Base-by-base conservation (phyloP, 495 filamentous ascomycete species). In the Aspergillus saccharolyticus region DNA sequence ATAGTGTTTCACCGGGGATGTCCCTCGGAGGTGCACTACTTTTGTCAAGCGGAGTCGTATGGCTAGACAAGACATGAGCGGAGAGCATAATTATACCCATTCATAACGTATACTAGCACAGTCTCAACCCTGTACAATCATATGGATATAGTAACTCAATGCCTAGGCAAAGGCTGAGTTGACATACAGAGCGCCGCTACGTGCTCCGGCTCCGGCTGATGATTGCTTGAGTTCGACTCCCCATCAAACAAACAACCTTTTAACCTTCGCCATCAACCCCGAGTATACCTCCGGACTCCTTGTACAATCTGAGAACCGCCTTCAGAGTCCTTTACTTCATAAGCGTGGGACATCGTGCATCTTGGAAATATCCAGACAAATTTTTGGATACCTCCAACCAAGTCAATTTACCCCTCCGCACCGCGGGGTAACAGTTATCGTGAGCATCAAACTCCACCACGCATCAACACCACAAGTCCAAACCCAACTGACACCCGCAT, bases 371-470 rank as follows among this genome's bases (percentile, higher is more conserved):
- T 20, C 44, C 20, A 47, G 45, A 19, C 4, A 7, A 10, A 8
- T 7, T 10, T 4, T 21, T 19, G 7, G n/a, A 4, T 7, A 45
- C 5, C 5, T n/a, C 45, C 7, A 47, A 17, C 45, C 9, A 28
- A 28, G 25, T 28, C 25, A 9, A 9, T 6, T n/a, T 25, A 49
- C 21, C 46, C 46, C 46, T 25, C 21, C 46, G 2, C 33, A 28
- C 25, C 21, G 46, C 46, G 46, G 46, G 46, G 46, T 49, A 49
- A 49, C 44, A 46, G 44, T 22, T 18, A 16, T 22, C 18, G 44
- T 46, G 21, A 19, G 44, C 44, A 46, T 46, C 33, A 46, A n/a
- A 15, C 43, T 19, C n/a, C 46, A 49, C 17, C 46, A 25, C 17
- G 21, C 5, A 9, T 22, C 16, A 22, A 21, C 7, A 21, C 6